phyloP scores from a whole-genome alignment of 23 red algal species.

The Cyanidium caldarium region DNA sequence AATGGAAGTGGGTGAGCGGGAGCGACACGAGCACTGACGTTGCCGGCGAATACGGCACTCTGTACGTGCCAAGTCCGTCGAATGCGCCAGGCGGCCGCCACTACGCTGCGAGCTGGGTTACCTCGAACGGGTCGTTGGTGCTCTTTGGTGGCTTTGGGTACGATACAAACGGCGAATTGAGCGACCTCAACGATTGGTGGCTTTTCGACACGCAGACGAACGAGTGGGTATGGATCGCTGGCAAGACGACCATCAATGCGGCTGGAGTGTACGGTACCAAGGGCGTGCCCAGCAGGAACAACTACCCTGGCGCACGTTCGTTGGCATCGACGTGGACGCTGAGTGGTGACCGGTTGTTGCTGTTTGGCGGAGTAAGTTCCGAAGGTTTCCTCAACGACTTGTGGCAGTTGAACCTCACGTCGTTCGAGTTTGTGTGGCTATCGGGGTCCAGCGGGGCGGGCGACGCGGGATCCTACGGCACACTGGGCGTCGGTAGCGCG shows the following conservation, averaged over 20 bases:
- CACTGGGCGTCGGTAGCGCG: not conserved
- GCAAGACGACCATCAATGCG: not conserved
- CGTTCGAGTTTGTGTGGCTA: not conserved
- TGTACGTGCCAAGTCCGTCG: not conserved
- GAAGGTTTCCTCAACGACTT: not conserved
- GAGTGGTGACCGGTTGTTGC: not conserved
- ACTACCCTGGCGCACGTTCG: not conserved
- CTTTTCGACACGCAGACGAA: not conserved
- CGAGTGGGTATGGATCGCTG: not conserved
- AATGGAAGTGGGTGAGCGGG: not conserved
- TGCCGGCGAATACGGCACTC: not conserved
- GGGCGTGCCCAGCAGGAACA: not conserved
- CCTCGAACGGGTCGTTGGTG: not conserved
- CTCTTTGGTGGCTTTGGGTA: not conserved
- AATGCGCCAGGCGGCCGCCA: not conserved
- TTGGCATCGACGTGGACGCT: not conserved
- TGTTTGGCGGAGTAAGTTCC: not conserved
- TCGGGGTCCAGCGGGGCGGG: not conserved
- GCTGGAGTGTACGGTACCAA: not conserved
- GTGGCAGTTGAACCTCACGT: not conserved
- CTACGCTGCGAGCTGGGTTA: not conserved
- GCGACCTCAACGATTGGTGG: not conserved
- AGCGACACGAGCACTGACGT: not conserved
- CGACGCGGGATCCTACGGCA: not conserved
- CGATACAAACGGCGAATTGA: too few relatives aligned